Evolutionary conservation across 2,329 filamentous ascomycete species (phyloP), one percentile per base, ranked within the genome.

Genomic region (Chaetomiaceae sp.): DNA sequence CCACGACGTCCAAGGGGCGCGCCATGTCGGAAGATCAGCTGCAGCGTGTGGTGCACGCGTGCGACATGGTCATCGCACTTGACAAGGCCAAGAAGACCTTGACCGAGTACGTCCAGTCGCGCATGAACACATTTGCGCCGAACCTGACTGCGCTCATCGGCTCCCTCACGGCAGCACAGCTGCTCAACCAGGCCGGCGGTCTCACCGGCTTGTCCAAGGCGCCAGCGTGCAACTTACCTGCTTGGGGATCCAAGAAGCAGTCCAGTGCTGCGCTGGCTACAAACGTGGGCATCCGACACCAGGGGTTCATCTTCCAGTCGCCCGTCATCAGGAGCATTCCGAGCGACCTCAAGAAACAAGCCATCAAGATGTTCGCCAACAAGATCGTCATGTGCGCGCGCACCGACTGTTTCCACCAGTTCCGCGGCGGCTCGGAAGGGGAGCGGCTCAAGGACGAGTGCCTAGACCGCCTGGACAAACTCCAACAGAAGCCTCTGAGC

Each of bases 41-140:
- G 6, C 74, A 83, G 40, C 75, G 79, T 20, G 83, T 96, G 17
- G 70, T 84, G 22, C 75, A 78, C 42, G 91, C 89, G 8, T 96
- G 90, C 66, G 81, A 89, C 54, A 93, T 94, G 80, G 84, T 88
- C 9, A 74, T 97, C n/a, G 78, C 83, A 30, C 80, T 98, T 9
- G 88, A 97, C 63, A 82, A 77, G 55, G 89, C 91, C 22, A 96
- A 96, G 67, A 84, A 79, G 51, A 86, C 83, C 1, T 75, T 98
- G 45, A 95, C 88, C 2, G 85, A 93, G 62, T 98, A 95, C 60
- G 93, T 98, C 14, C 88, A 96, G 67, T 96, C 91, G 29, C 86
- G 93, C 51, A 97, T 98, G 88, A 93, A 86, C 56, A 75, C 95
- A 27, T 97, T 97, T 62, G 93, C 93, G 4, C 93, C 93, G 0